Percentiles rank a stretch among this genome's conserved stretches.
Evolutionary conservation across 2,329 filamentous ascomycete species (phyloP).

Genomic region (Talaromyces piceae): DNA sequence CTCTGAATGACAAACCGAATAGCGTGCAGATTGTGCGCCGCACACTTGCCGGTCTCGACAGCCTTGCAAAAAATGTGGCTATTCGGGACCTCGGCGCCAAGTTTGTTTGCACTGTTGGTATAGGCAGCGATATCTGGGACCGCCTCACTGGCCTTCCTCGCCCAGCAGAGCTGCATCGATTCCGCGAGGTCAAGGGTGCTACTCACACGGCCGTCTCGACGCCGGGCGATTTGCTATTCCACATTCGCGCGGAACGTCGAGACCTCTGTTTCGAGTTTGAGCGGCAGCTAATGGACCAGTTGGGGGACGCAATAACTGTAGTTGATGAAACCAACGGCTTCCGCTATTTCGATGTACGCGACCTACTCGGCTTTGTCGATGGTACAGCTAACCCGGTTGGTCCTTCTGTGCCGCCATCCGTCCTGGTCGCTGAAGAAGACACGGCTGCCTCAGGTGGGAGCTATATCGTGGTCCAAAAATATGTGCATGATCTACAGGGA

Average conservation of each 20-base stretch:
- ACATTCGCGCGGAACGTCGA: conserved; percentile 50
- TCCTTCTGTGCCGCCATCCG: conserved; percentile 33
- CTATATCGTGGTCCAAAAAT: conserved; percentile 55
- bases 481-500: conserved; percentile 44
- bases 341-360: conserved; percentile 53
- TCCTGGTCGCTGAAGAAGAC: conserved; percentile 36
- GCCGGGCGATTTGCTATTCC: conserved; percentile 51
- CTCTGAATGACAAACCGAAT: conserved; percentile 25
- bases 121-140: conserved; percentile 49
- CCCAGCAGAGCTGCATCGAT: conserved; percentile 47
- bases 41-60: conserved; percentile 37
- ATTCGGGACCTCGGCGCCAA: conserved; percentile 42
- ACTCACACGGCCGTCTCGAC: conserved; percentile 49
- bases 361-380: conserved; percentile 54
- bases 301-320: conserved; percentile 43
- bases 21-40: conserved; percentile 39
- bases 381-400: conserved; percentile 54
- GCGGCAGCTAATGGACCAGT: conserved; percentile 44
- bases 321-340: conserved; percentile 51
- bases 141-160: conserved; percentile 36
- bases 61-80: conserved; percentile 47
- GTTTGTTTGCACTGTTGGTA: conserved; percentile 49
- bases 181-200: conserved; percentile 40
- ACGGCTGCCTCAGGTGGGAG: conserved; percentile 45
- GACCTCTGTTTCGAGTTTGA: conserved; percentile 55